These are phyloP conservation scores for Madurella fahalii DNA, from an alignment of 2,329 filamentous ascomycete genomes.

Conservation along the genomic window DNA sequence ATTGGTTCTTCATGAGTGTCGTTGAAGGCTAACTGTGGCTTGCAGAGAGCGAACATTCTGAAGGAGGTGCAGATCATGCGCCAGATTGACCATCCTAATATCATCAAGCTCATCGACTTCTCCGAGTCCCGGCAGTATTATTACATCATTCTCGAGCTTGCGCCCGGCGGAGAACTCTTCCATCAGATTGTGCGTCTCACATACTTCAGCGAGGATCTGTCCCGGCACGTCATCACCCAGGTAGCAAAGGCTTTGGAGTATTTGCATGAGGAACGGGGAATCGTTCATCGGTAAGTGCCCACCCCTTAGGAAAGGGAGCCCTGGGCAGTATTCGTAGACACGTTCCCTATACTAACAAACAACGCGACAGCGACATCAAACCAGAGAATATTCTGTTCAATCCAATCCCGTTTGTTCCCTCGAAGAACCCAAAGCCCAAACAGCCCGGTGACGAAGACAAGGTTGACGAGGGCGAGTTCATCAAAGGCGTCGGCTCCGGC, in stretches of 20 bases:
- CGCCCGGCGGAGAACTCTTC: slow-evolving; percentile 92
- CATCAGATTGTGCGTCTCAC: slow-evolving; percentile 97
- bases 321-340: background rate
- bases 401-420: slow-evolving; percentile 75
- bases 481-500: slow-evolving; percentile 74
- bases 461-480: slow-evolving; percentile 91
- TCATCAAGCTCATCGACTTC: slow-evolving; percentile 90
- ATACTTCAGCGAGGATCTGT: slow-evolving; percentile 95
- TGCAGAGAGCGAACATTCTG: slow-evolving; percentile 91
- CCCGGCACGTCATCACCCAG: slow-evolving; percentile 88
- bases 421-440: slow-evolving; percentile 73
- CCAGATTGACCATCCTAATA: slow-evolving; percentile 91
- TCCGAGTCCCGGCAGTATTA: slow-evolving; percentile 93
- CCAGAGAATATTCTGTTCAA: slow-evolving; percentile 95
- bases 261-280: slow-evolving; percentile 87
- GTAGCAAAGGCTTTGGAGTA: slow-evolving; percentile 94
- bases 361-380: slow-evolving; percentile 79
- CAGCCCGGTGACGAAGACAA: slow-evolving; percentile 94
- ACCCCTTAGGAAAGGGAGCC: background rate
- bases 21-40: slow-evolving; percentile 29
- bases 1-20: background rate
- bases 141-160: slow-evolving; percentile 93
- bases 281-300: slow-evolving; percentile 83
- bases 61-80: slow-evolving; percentile 99
- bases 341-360: slow-evolving; percentile 16